Evolutionary conservation across 495 filamentous ascomycete species (phyloP).

Genomic region (Aspergillus bertholletiae): DNA sequence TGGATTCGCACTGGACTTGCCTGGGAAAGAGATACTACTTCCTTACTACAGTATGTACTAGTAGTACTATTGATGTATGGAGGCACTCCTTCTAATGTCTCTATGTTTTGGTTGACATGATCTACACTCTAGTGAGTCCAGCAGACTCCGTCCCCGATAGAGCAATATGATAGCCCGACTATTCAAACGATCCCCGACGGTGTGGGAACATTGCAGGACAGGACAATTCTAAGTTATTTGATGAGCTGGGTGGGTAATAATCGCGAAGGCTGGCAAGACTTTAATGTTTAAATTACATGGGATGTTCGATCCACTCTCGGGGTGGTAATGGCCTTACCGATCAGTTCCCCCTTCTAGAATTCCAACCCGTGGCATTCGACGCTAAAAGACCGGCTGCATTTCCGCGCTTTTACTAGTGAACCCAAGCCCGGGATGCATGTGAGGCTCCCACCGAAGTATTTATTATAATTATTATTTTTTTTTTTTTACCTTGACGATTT

Average conservation of each 20-base stretch:
- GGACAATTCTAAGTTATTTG: no score
- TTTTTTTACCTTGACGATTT: no score
- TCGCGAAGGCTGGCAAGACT: neutral
- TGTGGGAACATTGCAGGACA: neutral
- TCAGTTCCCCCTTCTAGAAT: conserved; percentile 5
- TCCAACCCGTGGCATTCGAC: conserved; percentile 4
- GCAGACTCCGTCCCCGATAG: neutral
- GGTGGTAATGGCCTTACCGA: neutral
- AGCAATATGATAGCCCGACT: neutral
- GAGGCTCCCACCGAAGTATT: no score
- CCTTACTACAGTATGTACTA: no score
- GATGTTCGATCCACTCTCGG: neutral
- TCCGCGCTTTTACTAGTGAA: conserved; percentile 3
- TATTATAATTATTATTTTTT: no score
- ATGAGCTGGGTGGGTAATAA: neutral
- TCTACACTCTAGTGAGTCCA: neutral
- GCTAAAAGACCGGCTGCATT: conserved; percentile 4
- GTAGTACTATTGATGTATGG: neutral
- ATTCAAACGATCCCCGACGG: neutral
- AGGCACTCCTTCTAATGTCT: no score
- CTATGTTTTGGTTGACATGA: neutral
- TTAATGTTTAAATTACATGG: neutral
- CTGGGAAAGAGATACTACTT: neutral
- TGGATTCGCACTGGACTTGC: neutral
- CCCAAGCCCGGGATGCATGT: conserved; percentile 2